Evolutionary conservation across 345 rosid genomes (phyloP), one percentile per base, ranked within the genome.

Genomic region (Erysimum cheiranthoides): DNA sequence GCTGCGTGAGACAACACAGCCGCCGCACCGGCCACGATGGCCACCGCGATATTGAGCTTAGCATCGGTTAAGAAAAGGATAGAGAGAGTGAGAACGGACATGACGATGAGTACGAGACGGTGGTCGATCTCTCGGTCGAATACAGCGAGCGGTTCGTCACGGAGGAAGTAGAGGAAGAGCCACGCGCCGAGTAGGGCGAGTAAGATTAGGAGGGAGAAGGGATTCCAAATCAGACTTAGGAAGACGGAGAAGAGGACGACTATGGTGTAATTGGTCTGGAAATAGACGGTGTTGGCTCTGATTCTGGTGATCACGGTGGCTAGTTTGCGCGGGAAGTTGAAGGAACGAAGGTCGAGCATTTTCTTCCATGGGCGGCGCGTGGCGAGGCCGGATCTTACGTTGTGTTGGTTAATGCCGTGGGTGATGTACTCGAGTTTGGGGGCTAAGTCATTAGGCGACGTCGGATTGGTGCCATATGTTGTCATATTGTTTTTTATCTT

Each of bases 161-260:
- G 86, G 21, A 91, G 75, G 86, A 93, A 93, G 81, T 93, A 93
- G 47, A 91, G 80, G 77, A 87, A 88, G 3, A 91, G 50, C 98
- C 98, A 91, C 8, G 85, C 91, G 0, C 79, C 86, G 85, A 82
- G 72, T 85, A 89, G 84, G 34, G 67, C 76, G 8, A 88, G 12
- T 63, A 93, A 82, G 56, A 93, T 88, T 0, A 91, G 83, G 17
- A 93, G 83, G 35, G 98, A 88, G 68, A 93, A 73, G 32, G 98
- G 97, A 34, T 89, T 89, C 93, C 93, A 93, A 0, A 93, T 50
- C 0, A 93, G 85, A 63, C 93, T 89, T 34, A 93, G 79, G 79
- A 91, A 93, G 25, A 91, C 75, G 27, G 88, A 68, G 21, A 80
- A 3, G 34, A 91, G 91, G 36, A 82, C 73, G 43, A 87, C 49